phyloP scores from a whole-genome alignment of 352 stramenopile species.

The Phytophthora tubulina region DNA sequence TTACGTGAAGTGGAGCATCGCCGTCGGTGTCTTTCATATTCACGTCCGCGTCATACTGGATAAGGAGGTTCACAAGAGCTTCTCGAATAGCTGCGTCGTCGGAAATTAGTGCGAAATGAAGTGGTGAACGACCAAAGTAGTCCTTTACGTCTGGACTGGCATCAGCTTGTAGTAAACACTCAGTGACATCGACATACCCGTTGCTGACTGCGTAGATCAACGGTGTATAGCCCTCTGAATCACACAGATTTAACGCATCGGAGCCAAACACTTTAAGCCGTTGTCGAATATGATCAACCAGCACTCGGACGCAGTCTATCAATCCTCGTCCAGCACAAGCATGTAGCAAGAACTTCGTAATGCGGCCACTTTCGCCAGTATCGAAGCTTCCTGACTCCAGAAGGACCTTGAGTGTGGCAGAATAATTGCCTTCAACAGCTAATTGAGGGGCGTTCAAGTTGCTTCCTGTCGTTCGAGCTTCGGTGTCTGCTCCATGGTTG shows the following conservation, averaged over 20 bases:
- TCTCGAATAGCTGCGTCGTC: conserved; percentile 31
- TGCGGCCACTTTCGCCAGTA: conserved; percentile 38
- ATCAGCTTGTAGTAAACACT: conserved; percentile 66
- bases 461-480: conserved; percentile 46
- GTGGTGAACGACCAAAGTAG: conserved; percentile 67
- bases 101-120: conserved; percentile 71
- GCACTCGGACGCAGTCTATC: conserved; percentile 59
- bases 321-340: conserved; percentile 67
- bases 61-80: conserved; percentile 61
- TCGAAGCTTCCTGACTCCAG: conserved; percentile 65
- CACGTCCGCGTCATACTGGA: conserved; percentile 76
- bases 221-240: conserved; percentile 82
- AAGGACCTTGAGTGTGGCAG: conserved; percentile 55
- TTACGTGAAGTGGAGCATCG: conserved; percentile 72
- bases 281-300: conserved; percentile 60
- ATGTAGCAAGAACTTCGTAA: conserved; percentile 69
- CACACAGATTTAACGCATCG: conserved; percentile 55
- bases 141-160: conserved; percentile 69
- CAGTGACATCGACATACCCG: conserved; percentile 53
- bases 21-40: conserved; percentile 77
- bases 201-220: conserved; percentile 84
- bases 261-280: conserved; percentile 39
- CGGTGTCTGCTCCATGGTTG: conserved; percentile 67
- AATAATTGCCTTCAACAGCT: conserved; percentile 72
- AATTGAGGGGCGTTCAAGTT: conserved; percentile 62